Conservation (phyloP, 192 early-diverging fungal genomes). For the Allomyces macrogynus region DNA sequence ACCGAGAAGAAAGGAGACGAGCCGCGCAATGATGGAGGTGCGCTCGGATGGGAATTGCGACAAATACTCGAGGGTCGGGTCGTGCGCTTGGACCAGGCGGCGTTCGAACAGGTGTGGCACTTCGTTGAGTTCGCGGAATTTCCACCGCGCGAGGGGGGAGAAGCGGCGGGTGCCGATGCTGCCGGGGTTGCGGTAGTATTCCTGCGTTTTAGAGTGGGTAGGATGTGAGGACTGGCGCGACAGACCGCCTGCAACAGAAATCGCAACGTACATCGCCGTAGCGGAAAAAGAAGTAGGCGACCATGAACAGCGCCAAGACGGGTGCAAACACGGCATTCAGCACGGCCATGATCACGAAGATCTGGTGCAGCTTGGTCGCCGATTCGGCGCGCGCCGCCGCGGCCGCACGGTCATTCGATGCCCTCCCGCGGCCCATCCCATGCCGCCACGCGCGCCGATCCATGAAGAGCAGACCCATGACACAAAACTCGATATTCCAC, state of each 20-base stretch:
- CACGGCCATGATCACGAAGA: slow-evolving; percentile 77
- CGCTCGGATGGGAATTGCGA: slow-evolving; percentile 76
- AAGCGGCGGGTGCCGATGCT: slow-evolving; percentile 60
- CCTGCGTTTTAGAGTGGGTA: slow-evolving; percentile 21
- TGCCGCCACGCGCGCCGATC: background rate
- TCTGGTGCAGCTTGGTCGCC: slow-evolving; percentile 21
- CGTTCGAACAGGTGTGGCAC: slow-evolving; percentile 68
- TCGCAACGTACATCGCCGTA: slow-evolving; percentile 62
- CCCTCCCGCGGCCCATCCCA: too few relatives aligned
- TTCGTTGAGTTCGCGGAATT: slow-evolving; percentile 95
- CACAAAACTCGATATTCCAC: slow-evolving; percentile 75
- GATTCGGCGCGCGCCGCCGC: too few relatives aligned
- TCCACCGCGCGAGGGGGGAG: slow-evolving; percentile 71
- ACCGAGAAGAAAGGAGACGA: slow-evolving; percentile 75
- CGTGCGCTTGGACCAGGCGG: slow-evolving; percentile 53
- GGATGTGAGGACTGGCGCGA: too few relatives aligned
- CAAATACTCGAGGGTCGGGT: slow-evolving; percentile 60
- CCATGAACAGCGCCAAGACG: slow-evolving; percentile 57
- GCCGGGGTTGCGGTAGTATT: slow-evolving; percentile 60
- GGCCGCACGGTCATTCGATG: too few relatives aligned
- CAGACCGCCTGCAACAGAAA: slow-evolving; percentile 1
- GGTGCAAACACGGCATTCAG: slow-evolving; percentile 70
- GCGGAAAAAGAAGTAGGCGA: slow-evolving; percentile 74
- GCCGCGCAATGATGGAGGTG: slow-evolving; percentile 53
- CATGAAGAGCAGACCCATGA: slow-evolving; percentile 50